These are phyloP conservation scores for Yamadazyma siamensis DNA, from an alignment of 1,139 yeast genomes.

Conservation along the genomic window DNA sequence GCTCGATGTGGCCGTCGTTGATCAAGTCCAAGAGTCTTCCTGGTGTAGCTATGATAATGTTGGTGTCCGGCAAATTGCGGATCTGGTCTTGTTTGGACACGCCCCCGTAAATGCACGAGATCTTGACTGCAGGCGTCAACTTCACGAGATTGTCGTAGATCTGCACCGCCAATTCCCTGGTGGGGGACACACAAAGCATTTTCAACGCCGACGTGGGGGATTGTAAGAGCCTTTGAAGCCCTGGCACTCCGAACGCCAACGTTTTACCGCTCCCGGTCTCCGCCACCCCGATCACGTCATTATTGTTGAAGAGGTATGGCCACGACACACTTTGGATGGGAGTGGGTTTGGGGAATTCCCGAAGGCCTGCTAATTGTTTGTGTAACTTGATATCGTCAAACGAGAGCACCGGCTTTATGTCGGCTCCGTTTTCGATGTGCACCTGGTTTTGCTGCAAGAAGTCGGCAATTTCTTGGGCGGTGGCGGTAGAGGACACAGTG, in stretches of 20 bases:
- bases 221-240: constrained; percentile 65
- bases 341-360: constrained; percentile 83
- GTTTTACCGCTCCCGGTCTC: constrained; percentile 99
- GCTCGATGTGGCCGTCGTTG: constrained; percentile 80
- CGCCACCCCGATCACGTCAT: constrained; percentile 95
- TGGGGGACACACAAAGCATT: constrained; percentile 89
- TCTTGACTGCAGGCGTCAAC: constrained; percentile 63
- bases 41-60: constrained; percentile 93
- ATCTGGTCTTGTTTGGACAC: constrained; percentile 94
- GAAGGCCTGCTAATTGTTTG: constrained; percentile 53
- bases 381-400: constrained; percentile 61
- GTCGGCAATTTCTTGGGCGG: constrained; percentile 54
- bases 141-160: constrained; percentile 78
- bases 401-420: constrained; percentile 65
- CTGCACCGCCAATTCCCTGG: constrained; percentile 95
- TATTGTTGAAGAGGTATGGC: constrained; percentile 81
- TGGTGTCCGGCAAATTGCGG: constrained; percentile 52
- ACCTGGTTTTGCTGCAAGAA: constrained; percentile 75
- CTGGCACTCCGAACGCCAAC: constrained; percentile 96
- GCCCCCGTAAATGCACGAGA: constrained; percentile 95
- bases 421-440: constrained; percentile 62
- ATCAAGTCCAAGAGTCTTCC: constrained; percentile 91
- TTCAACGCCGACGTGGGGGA: constrained; percentile 51
- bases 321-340: constrained; percentile 97
- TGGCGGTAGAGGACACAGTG: constrained; percentile 37